A percentile compares a stretch with the other conserved stretches of the same genome.
These are phyloP conservation scores for Conringia planisiliqua DNA, from an alignment of 345 rosid genomes.

Conservation along the genomic window DNA sequence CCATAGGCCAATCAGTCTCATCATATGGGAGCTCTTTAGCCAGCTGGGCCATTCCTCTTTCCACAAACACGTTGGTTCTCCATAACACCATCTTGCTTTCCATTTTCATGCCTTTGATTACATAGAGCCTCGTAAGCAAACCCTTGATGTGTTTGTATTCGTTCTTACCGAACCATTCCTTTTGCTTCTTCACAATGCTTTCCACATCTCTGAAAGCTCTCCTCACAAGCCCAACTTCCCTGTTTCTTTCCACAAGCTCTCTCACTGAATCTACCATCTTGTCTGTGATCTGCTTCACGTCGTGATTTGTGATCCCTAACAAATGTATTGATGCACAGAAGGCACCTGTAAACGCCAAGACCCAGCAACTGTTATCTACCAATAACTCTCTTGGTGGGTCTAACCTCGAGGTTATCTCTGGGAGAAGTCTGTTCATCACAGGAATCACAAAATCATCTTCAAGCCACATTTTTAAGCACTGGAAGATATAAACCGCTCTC, in stretches of 20 bases:
- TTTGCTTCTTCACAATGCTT: background rate
- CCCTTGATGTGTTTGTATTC: background rate
- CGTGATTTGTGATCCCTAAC: background rate
- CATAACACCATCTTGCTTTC: background rate
- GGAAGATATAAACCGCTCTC: conserved; percentile 17
- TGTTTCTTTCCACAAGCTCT: background rate
- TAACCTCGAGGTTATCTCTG: background rate
- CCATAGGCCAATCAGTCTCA: background rate
- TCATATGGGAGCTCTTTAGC: background rate
- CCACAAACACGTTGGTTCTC: background rate
- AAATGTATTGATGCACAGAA: conserved; percentile 1
- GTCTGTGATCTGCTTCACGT: background rate
- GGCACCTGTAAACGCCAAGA: conserved; percentile 7
- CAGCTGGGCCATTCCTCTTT: background rate
- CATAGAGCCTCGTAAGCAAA: background rate
- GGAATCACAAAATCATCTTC: background rate
- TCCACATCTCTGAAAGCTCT: conserved; percentile 15
- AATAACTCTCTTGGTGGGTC: background rate
- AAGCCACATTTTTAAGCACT: background rate
- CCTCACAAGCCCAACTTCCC: conserved; percentile 14
- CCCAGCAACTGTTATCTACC: background rate
- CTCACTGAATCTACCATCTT: conserved; percentile 6
- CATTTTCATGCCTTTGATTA: conserved; percentile 10
- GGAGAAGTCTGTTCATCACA: background rate
- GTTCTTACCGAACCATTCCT: background rate